These are phyloP conservation scores for Sechiopsis laciniata DNA, from an alignment of 306 rosid genomes.

Conservation along the genomic window DNA sequence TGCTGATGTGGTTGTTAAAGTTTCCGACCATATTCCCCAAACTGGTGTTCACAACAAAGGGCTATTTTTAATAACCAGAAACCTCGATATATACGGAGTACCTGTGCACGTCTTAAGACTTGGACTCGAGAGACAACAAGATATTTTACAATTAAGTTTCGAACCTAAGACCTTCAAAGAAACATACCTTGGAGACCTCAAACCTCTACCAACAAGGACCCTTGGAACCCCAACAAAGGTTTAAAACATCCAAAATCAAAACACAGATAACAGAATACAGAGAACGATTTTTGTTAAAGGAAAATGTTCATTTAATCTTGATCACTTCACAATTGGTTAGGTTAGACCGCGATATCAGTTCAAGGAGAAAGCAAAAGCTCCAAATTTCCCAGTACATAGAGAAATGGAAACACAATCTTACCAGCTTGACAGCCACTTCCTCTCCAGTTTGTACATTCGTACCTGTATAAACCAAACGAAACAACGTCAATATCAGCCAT, in stretches of 20 bases:
- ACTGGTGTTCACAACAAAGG: not conserved
- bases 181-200: too few relatives aligned
- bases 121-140: too few relatives aligned
- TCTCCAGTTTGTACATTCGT: slow-evolving; percentile 90
- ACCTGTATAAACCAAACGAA: slow-evolving; percentile 35
- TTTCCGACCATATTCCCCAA: slow-evolving; percentile 1
- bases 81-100: too few relatives aligned
- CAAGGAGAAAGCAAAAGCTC: slow-evolving; percentile 14
- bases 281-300: not conserved
- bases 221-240: not conserved
- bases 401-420: slow-evolving; percentile 26
- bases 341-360: slow-evolving; percentile 2
- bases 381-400: not conserved
- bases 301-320: not conserved
- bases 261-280: not conserved
- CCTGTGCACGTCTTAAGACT: too few relatives aligned
- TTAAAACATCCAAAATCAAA: not conserved
- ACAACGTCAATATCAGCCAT: slow-evolving; percentile 9
- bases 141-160: too few relatives aligned
- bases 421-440: slow-evolving; percentile 99
- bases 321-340: not conserved
- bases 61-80: too few relatives aligned
- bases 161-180: too few relatives aligned
- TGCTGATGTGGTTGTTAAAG: not conserved
- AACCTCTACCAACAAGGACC: too few relatives aligned